Percentiles rank a stretch among this genome's conserved stretches.
phyloP scores from a whole-genome alignment of 768 basidiomycete genomes.

The Sarcodon sp. region DNA sequence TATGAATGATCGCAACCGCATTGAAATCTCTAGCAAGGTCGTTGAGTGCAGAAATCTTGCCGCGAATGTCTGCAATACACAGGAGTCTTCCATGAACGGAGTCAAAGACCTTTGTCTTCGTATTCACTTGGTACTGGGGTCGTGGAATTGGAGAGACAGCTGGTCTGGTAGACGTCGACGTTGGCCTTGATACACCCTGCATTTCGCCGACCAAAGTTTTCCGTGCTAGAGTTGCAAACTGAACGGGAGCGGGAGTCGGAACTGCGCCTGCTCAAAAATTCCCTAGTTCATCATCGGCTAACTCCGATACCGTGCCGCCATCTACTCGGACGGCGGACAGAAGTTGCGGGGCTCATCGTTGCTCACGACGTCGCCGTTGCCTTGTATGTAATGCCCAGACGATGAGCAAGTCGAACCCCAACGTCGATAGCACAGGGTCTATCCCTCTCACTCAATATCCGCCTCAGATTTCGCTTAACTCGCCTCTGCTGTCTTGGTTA shows the following conservation, averaged over 20 bases:
- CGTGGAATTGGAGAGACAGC: constrained; percentile 42
- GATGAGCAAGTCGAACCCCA: constrained; percentile 14
- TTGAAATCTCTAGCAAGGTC: constrained; percentile 80
- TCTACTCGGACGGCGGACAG: not conserved
- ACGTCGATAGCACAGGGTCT: constrained; percentile 17
- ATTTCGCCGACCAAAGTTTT: constrained; percentile 19
- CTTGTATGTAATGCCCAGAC: not conserved
- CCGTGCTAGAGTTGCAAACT: not conserved
- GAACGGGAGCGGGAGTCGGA: not conserved
- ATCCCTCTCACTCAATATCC: constrained; percentile 15
- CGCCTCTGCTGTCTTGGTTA: constrained; percentile 31
- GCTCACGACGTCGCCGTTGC: not conserved
- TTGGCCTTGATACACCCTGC: constrained; percentile 43
- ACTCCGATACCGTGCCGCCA: not conserved
- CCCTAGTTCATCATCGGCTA: not conserved
- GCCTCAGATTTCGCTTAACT: constrained; percentile 20
- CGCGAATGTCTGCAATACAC: constrained; percentile 90
- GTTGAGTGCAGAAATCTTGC: constrained; percentile 79
- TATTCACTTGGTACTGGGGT: constrained; percentile 42
- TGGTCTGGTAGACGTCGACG: constrained; percentile 48
- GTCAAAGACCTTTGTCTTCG: constrained; percentile 71
- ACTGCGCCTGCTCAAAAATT: too few species aligned
- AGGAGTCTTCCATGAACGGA: constrained; percentile 76
- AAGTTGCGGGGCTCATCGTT: not conserved
- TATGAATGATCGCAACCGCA: constrained; percentile 90